These are phyloP conservation scores for Protomyces macrosporus DNA, from an alignment of 1,139 yeast species.

Conservation along the genomic window DNA sequence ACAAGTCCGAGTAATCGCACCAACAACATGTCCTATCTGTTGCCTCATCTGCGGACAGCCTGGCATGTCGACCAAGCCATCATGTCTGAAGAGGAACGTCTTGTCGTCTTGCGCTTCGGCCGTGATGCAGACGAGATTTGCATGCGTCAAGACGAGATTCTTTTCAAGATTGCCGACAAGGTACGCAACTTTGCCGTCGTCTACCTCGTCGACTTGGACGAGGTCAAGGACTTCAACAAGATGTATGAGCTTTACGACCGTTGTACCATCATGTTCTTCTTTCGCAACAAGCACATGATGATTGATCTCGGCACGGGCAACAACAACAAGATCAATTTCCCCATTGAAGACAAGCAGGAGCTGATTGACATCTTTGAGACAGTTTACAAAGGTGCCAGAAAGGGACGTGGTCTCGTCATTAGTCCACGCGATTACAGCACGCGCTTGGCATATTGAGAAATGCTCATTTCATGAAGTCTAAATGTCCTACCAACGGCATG, in stretches of 20 bases:
- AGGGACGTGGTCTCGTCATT: conserved; percentile 86
- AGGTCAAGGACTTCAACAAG: conserved; percentile 81
- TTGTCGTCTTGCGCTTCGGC: conserved; percentile 87
- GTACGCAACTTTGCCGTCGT: conserved; percentile 77
- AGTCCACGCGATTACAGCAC: conserved; percentile 57
- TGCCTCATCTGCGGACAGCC: conserved; percentile 85
- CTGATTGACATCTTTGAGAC: conserved; percentile 87
- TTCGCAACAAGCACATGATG: conserved; percentile 67
- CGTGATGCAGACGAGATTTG: conserved; percentile 68
- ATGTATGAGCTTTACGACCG: conserved; percentile 26
- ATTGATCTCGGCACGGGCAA: conserved; percentile 97
- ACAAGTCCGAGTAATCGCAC: too few relatives aligned
- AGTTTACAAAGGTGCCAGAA: conserved; percentile 80
- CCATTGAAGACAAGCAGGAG: conserved; percentile 75
- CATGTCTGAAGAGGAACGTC: conserved; percentile 70
- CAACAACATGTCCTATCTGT: conserved; percentile 41
- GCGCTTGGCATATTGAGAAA: conserved; percentile 32
- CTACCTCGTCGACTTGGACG: conserved; percentile 80
- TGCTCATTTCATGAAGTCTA: neutral
- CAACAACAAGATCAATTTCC: conserved; percentile 85
- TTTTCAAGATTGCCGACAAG: conserved; percentile 73
- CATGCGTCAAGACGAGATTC: conserved; percentile 82
- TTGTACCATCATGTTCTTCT: conserved; percentile 6
- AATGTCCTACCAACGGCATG: too few relatives aligned
- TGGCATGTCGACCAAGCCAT: conserved; percentile 97